These are phyloP conservation scores for Fusarium multiceps DNA, from an alignment of 2,329 filamentous ascomycete species.

Conservation along the genomic window DNA sequence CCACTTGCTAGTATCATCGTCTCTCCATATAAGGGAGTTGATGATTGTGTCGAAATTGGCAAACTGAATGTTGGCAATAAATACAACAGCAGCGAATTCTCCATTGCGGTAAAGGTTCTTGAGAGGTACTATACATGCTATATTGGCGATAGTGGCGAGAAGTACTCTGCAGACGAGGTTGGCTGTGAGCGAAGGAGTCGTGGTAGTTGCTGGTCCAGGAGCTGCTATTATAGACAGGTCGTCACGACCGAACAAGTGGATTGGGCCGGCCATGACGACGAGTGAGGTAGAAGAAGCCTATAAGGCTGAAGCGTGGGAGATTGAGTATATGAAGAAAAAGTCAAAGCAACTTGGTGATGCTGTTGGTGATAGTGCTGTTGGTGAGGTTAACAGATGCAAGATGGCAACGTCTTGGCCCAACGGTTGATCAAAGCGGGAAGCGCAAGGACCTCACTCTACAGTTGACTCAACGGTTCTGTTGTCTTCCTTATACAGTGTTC, in stretches of 20 bases:
- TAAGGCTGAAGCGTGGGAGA: neutral
- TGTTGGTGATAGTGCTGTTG: constrained; percentile 13
- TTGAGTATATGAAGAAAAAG: constrained; percentile 3
- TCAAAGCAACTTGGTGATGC: constrained; percentile 18
- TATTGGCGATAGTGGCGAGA: constrained; percentile 58
- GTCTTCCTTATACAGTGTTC: constrained; percentile 24
- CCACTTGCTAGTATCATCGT: constrained; percentile 63
- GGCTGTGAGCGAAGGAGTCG: constrained; percentile 49
- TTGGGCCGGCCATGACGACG: constrained; percentile 30
- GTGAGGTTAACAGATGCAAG: constrained; percentile 11
- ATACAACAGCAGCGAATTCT: constrained; percentile 64
- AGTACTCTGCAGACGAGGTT: constrained; percentile 64
- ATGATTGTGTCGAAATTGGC: constrained; percentile 61
- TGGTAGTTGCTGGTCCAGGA: constrained; percentile 42
- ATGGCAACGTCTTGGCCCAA: constrained; percentile 33
- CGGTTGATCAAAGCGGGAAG: constrained; percentile 29
- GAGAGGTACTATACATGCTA: constrained; percentile 63
- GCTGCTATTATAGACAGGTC: constrained; percentile 38
- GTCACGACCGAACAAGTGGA: constrained; percentile 35
- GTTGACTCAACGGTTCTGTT: neutral
- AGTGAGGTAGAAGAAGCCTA: neutral
- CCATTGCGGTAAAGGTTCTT: constrained; percentile 62
- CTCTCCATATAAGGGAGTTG: constrained; percentile 65
- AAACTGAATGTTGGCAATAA: constrained; percentile 59
- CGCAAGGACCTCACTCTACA: constrained; percentile 27